Evolutionary conservation across 148 eudicot genomes (phyloP).

Genomic region (Rhododendron vialii): DNA sequence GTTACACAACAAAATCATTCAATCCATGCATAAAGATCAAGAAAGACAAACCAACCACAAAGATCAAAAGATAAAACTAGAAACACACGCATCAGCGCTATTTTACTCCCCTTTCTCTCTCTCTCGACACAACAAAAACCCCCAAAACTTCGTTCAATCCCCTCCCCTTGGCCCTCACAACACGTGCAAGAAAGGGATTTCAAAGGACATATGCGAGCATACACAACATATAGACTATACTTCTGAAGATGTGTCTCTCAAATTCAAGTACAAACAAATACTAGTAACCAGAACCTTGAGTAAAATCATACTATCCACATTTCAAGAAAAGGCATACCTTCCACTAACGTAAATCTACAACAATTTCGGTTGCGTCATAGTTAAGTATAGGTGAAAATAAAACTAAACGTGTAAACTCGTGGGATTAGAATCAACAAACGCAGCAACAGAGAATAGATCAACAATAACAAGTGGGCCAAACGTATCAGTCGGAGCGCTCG

Average conservation of each 20-base stretch:
- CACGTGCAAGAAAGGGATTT: neutral
- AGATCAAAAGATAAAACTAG: neutral
- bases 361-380: neutral
- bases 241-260: neutral
- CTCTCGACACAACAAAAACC: neutral
- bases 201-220: neutral
- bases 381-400: neutral
- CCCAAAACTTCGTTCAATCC: neutral
- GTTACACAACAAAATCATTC: neutral
- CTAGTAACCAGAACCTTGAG: neutral
- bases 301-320: neutral
- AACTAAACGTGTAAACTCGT: neutral
- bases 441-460: neutral
- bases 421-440: neutral
- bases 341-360: neutral
- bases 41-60: neutral
- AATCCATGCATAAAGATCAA: neutral
- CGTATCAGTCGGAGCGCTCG: slow-evolving; percentile 7
- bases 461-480: neutral
- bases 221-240: neutral
- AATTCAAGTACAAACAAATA: slow-evolving; percentile 3
- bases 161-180: neutral
- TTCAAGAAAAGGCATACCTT: neutral
- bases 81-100: neutral
- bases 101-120: neutral